Base-by-base conservation (phyloP, 495 filamentous ascomycete species). In the Neurospora sp. region DNA sequence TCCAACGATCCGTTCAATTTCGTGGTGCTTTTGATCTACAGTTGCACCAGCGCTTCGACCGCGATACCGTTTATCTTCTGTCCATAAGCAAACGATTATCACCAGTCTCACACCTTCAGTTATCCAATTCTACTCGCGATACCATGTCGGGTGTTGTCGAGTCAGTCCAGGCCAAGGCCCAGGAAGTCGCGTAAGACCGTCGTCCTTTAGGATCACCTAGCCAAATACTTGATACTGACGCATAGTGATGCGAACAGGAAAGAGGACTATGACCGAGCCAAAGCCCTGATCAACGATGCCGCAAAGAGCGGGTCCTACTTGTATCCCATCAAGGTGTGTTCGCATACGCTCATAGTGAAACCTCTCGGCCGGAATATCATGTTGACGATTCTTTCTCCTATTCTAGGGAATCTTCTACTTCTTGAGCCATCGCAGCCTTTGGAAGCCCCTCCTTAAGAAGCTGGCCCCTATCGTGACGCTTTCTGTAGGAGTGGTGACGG, bases 251-350 rank as follows among this genome's bases (percentile, higher is more conserved):
- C 23, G 4, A 54, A 42, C 73, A 88, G 86, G 8, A 83, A 83
- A 70, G 88, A 91, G 74, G 90, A 92, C 73, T 85, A 86, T 72
- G 81, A 85, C 73, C 86, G 85, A 70, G 86, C 88, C 74, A 86
- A 82, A 70, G 75, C 77, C 20, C 81, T 91, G 12, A 81, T 92
- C 20, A 79, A 85, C 18, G 89, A 91, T 74, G 90, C 93, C 31
- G 88, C 88, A 40, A 88, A 81, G 74, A 95, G 93, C 70, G 87
- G 89, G 23, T 89, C 93, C n/a, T 97, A 94, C 79, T 76, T 94
- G 70, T 97, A 97, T 83, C 94, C 94, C 59, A 84, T 97, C 78
- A 93, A 92, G 84, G 93, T 92, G 83, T 71, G 78, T 66, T 66
- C 14, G 54, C 31, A 41, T 20, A 23, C 27, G 14, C 48, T 35